Evolutionary conservation across 2,329 filamentous ascomycete species (phyloP).

Genomic region (Arthrobotrys iridis): DNA sequence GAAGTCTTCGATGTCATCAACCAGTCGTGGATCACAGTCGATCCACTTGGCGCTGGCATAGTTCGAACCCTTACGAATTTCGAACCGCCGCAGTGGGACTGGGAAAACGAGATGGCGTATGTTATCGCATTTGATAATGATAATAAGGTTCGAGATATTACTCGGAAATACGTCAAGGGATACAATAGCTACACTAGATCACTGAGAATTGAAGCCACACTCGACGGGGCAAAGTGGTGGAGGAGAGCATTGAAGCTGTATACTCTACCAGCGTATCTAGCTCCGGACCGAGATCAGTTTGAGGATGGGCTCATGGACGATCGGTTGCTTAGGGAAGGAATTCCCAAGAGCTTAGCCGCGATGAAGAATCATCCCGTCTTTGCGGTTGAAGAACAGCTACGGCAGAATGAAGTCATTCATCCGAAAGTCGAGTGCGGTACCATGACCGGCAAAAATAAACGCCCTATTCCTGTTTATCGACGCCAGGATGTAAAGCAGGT

Average conservation of each 20-base stretch:
- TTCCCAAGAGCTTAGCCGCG: slow-evolving; percentile 85
- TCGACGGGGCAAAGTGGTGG: slow-evolving; percentile 69
- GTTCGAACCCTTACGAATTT: slow-evolving; percentile 79
- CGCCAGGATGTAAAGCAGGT: slow-evolving; percentile 81
- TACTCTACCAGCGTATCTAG: slow-evolving; percentile 16
- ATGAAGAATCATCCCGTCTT: slow-evolving; percentile 82
- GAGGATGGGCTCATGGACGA: slow-evolving; percentile 80
- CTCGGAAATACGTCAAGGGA: slow-evolving; percentile 83
- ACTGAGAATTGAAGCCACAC: slow-evolving; percentile 76
- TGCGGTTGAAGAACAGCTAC: slow-evolving; percentile 84
- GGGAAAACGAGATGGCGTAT: slow-evolving; percentile 79
- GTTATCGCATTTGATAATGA: slow-evolving; percentile 86
- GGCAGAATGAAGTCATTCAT: slow-evolving; percentile 81
- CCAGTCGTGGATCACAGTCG: slow-evolving; percentile 91
- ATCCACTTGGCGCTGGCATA: slow-evolving; percentile 82
- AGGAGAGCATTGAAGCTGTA: slow-evolving; percentile 62
- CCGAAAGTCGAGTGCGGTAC: slow-evolving; percentile 79
- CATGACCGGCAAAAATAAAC: slow-evolving; percentile 72
- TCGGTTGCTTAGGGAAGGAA: slow-evolving; percentile 77
- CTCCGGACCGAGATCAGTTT: slow-evolving; percentile 77
- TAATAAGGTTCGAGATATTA: slow-evolving; percentile 77
- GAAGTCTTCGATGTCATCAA: slow-evolving; percentile 86
- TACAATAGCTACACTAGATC: slow-evolving; percentile 91
- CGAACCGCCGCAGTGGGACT: slow-evolving; percentile 82
- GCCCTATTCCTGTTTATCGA: slow-evolving; percentile 73